These are phyloP conservation scores for Rhipidocladum racemiflorum DNA, from an alignment of 176 grass and related monocot genomes.

Conservation along the genomic window DNA sequence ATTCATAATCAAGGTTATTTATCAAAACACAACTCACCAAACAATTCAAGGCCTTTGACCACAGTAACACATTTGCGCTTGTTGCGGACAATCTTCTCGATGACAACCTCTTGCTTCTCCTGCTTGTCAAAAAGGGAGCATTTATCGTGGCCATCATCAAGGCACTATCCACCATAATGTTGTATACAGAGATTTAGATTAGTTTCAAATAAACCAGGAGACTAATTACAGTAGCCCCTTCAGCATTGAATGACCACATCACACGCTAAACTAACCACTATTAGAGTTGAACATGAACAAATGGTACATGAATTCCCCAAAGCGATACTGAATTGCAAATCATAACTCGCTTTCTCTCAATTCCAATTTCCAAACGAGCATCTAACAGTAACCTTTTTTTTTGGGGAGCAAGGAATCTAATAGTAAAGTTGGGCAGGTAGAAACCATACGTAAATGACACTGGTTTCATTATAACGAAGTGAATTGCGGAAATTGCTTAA, in stretches of 20 bases:
- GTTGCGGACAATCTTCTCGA: constrained; percentile 99
- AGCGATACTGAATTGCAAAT: background rate
- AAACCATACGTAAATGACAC: background rate
- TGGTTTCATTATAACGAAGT: background rate
- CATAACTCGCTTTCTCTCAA: background rate
- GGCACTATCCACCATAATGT: background rate
- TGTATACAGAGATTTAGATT: background rate
- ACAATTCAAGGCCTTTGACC: constrained; percentile 94
- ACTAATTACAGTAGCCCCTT: background rate
- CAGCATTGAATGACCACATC: background rate
- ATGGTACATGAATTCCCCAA: background rate
- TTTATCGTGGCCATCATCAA: background rate
- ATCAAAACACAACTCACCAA: constrained; percentile 53
- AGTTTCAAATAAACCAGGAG: background rate
- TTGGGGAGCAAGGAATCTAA: background rate
- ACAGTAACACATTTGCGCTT: constrained; percentile 99
- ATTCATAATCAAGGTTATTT: background rate
- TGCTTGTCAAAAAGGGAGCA: constrained; percentile 14
- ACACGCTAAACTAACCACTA: background rate
- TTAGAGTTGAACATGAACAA: background rate
- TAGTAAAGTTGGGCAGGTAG: background rate
- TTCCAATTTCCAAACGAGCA: background rate
- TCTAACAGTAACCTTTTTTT: background rate
- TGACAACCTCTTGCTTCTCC: constrained; percentile 94
- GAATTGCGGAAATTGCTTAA: background rate